Evolutionary conservation across 257 asterid species (phyloP), one percentile per base, ranked within the genome.

Genomic region (Solanum peruvianum): DNA sequence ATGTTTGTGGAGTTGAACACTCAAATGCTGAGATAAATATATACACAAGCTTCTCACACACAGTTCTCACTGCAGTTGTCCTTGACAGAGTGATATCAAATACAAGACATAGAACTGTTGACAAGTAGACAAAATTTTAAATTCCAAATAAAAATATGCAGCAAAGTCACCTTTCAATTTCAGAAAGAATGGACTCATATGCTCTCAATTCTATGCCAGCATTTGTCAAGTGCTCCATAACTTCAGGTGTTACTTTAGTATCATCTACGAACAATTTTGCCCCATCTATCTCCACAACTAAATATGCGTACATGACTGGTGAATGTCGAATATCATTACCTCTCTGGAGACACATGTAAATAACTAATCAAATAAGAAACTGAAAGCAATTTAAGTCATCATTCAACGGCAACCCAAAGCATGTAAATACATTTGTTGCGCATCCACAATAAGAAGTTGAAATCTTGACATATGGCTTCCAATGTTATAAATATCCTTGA

Each of bases 301-400:
- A 90, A 89, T 97, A 95, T 5, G 99, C 99, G 86, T 97, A 97
- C 96, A 93, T 93, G 91, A 97, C 99, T 13, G 98, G 99, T 35
- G 99, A 94, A 92, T 94, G 97, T 41, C 94, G 97, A 86, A 97
- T 86, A 85, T 97, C 99, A 56, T 91, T 90, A 64, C 99, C 99
- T 90, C 99, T 95, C 99, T 97, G 93, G 85, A 84, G 88, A 88
- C 62, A 88, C 86, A 86, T 87, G 56, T 18, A n/a, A 78, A 60
- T 9, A 27, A 62, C 42, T 52, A 25, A 37, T 56, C 27, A 27
- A 60, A 83, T 87, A 73, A 88, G 37, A 64, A 73, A 44, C 62
- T 70, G 64, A 64, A 86, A 47, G 86, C 25, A 45, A 70, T 49
- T 71, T 77, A 88, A 67, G 37, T 75, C 52, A 44, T 78, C 60